Conservation (phyloP, 768 basidiomycete species). For the Amanita molliuscula region DNA sequence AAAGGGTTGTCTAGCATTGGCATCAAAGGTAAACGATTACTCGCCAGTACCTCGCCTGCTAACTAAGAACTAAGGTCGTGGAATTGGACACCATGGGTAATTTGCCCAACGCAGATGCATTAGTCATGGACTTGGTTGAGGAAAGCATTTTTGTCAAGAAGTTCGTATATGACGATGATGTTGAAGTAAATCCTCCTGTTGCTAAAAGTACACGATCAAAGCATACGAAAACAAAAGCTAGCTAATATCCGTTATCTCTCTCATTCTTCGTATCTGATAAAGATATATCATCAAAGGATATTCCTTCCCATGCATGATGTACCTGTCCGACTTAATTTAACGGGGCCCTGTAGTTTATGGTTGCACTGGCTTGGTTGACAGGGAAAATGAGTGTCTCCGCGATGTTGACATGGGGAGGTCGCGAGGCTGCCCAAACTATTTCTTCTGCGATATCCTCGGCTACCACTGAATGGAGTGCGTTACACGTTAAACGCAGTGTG, state of each 20-base stretch:
- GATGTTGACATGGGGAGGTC: slow-evolving; percentile 88
- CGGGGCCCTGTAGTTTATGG: slow-evolving; percentile 45
- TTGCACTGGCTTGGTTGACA: slow-evolving; percentile 68
- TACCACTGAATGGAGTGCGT: slow-evolving; percentile 39
- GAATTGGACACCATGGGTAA: slow-evolving; percentile 68
- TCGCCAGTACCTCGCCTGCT: background rate
- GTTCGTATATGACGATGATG: slow-evolving; percentile 72
- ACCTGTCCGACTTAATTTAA: slow-evolving; percentile 17
- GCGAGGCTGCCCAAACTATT: slow-evolving; percentile 92
- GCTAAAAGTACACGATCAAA: slow-evolving; percentile 49
- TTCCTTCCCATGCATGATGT: slow-evolving; percentile 6
- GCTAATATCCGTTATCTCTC: background rate
- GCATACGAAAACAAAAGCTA: slow-evolving; percentile 38
- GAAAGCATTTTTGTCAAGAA: slow-evolving; percentile 70
- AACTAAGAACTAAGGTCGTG: slow-evolving; percentile 30
- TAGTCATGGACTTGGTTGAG: slow-evolving; percentile 43
- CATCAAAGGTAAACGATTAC: slow-evolving; percentile 44
- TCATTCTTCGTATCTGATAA: background rate
- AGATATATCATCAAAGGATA: background rate
- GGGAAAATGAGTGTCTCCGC: slow-evolving; percentile 74
- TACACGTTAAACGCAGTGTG: background rate
- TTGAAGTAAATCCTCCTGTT: slow-evolving; percentile 23
- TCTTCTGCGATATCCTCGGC: slow-evolving; percentile 92
- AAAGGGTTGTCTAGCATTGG: slow-evolving; percentile 61
- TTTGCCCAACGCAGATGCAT: slow-evolving; percentile 43